Conservation (phyloP, 352 stramenopile species). For the Saprolegnia parasitica region DNA sequence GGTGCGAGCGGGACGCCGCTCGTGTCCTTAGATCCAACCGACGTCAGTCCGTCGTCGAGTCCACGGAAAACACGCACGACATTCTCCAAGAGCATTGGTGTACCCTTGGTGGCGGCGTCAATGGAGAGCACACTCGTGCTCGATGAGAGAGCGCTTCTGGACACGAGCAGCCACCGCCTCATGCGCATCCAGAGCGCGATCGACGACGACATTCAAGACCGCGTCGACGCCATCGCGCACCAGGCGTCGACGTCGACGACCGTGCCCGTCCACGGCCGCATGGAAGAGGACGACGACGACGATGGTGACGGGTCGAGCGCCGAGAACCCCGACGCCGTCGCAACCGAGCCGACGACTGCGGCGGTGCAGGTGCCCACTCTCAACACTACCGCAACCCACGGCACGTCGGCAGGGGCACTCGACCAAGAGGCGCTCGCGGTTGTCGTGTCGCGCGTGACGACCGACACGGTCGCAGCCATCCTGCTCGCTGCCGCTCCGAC, state of each 20-base stretch:
- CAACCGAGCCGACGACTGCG: background rate
- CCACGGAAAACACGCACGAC: constrained; percentile 2
- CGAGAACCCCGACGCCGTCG: too few relatives aligned
- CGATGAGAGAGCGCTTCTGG: background rate
- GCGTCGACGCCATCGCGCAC: background rate
- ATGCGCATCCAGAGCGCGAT: constrained; percentile 3
- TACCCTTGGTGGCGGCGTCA: background rate
- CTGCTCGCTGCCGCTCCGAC: too few relatives aligned
- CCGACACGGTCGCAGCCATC: too few relatives aligned
- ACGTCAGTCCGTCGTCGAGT: background rate
- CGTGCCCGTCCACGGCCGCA: too few relatives aligned
- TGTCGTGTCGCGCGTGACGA: too few relatives aligned
- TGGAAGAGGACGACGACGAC: too few relatives aligned
- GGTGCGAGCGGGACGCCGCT: background rate
- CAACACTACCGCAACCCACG: too few relatives aligned
- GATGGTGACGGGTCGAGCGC: too few relatives aligned
- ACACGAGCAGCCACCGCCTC: background rate
- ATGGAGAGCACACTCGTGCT: too few relatives aligned
- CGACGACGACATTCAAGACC: constrained; percentile 6
- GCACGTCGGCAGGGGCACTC: too few relatives aligned
- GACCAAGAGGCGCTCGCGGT: too few relatives aligned
- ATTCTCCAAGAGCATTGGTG: background rate
- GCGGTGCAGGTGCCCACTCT: too few relatives aligned
- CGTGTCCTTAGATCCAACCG: background rate
- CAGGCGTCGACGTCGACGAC: background rate